Evolutionary conservation across 1,284 basidiomycete species (phyloP), one percentile per base, ranked within the genome.

Genomic region (Chalciporus sp.): DNA sequence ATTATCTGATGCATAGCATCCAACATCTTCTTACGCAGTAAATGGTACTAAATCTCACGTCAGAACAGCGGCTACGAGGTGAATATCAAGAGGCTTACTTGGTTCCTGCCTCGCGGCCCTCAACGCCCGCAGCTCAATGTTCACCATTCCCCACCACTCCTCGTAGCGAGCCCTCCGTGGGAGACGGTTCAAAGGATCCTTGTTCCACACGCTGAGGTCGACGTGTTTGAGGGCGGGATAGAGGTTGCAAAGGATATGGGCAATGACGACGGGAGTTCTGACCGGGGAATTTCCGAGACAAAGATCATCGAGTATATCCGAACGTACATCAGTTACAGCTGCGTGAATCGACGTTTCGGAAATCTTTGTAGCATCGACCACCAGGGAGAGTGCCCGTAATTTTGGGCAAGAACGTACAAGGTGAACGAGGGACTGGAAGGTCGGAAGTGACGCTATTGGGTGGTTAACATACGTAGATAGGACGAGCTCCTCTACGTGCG

Each of bases 261-360:
- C 61, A 27, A 69, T 55, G 4, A 26, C n/a, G 14, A 23, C 1
- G 8, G 56, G 65, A 0, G 48, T 50, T 12, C 20, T 14, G n/a
- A 65, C 53, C 2, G 47, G 53, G 1, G 67, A 63, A 12, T 68
- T 65, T 9, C 64, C 64, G 8, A 65, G 50, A 27, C 53, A 54
- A 4, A 70, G 66, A 0, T 52, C 47, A 1, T 40, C 31, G 3
- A 69, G 51, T 4, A 39, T 14, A 4, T 46, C 37, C 0, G 57
- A 56, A n/a, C 35, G 33, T 2, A 44, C 17, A 14, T 57, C 56
- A 4, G 19, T 4, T 7, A 16, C 43, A 17, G 17, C 16, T 5
- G 20, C 14, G 19, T 6, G 23, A 29, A 27, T 5, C 5, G 43
- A 26, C 2, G 57, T 16, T 1, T 37, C 33, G 26, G n/a, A 3